Evolutionary conservation across 1,284 basidiomycete species (phyloP).

Genomic region (Ustilago nuda): DNA sequence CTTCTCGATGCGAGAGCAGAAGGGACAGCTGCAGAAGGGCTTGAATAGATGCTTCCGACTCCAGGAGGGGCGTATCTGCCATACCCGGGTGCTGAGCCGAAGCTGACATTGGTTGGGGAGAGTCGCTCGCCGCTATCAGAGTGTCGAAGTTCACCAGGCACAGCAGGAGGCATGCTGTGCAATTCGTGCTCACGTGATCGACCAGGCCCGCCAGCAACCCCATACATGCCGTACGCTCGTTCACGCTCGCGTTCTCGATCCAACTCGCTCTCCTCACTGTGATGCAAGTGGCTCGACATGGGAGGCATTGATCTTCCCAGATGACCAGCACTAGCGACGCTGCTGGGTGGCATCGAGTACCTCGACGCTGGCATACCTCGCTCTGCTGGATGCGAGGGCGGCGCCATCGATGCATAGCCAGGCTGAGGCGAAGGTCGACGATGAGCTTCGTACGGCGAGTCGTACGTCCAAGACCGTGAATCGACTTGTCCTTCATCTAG

Average conservation of each 20-base stretch:
- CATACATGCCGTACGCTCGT: slow-evolving; percentile 31
- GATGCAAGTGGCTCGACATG: slow-evolving; percentile 21
- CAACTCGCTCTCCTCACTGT: slow-evolving; percentile 21
- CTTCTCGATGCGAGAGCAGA: slow-evolving; percentile 20
- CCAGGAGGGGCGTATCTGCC: slow-evolving; percentile 32
- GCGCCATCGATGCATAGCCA: slow-evolving; percentile 40
- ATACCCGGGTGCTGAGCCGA: slow-evolving; percentile 32
- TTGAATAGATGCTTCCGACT: slow-evolving; percentile 30
- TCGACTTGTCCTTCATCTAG: slow-evolving; percentile 25
- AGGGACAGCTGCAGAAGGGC: slow-evolving; percentile 15
- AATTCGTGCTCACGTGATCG: slow-evolving; percentile 32
- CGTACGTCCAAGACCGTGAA: slow-evolving; percentile 35
- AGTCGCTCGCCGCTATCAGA: slow-evolving; percentile 23
- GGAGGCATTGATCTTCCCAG: slow-evolving; percentile 21
- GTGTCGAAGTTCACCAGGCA: slow-evolving; percentile 29
- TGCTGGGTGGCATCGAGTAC: slow-evolving; percentile 39
- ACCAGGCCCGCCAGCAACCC: slow-evolving; percentile 9
- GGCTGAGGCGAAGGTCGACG: slow-evolving; percentile 30
- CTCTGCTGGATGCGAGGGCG: slow-evolving; percentile 39
- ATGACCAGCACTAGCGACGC: slow-evolving; percentile 21
- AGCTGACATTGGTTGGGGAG: slow-evolving; percentile 31
- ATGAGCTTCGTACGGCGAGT: slow-evolving; percentile 36
- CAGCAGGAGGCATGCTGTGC: slow-evolving; percentile 38
- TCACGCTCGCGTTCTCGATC: slow-evolving; percentile 32
- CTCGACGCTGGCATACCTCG: slow-evolving; percentile 30